These are phyloP conservation scores for Aureobasidium zeae DNA, from an alignment of 2,329 filamentous ascomycete species.

Conservation along the genomic window DNA sequence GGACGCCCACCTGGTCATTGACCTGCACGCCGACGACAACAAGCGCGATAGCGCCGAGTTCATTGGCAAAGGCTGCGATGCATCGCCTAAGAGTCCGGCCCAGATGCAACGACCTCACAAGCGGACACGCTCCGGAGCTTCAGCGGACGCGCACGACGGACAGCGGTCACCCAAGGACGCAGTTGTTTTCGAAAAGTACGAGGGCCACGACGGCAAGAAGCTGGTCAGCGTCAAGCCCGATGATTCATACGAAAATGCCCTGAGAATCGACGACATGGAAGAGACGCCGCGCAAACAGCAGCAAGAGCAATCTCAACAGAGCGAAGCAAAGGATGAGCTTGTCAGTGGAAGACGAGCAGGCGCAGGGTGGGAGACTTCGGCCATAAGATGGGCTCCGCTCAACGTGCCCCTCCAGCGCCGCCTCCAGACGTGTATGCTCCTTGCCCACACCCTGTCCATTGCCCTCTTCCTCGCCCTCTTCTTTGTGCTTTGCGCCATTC, in stretches of 20 bases:
- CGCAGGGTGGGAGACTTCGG: constrained; percentile 42
- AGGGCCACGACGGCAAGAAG: constrained; percentile 36
- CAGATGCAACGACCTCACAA: constrained; percentile 22
- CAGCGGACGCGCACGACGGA: neutral
- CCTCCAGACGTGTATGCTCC: constrained; percentile 41
- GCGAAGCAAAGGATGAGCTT: constrained; percentile 33
- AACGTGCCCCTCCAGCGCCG: constrained; percentile 50
- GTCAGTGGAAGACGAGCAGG: constrained; percentile 46
- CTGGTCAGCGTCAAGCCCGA: constrained; percentile 38
- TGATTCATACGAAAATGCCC: constrained; percentile 30
- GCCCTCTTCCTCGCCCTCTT: constrained; percentile 58
- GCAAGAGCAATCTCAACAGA: constrained; percentile 14
- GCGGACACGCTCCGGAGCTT: constrained; percentile 21
- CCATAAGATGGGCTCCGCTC: constrained; percentile 79
- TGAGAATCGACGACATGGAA: constrained; percentile 25
- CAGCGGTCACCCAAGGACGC: constrained; percentile 17
- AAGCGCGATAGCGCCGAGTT: constrained; percentile 24
- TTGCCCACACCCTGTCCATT: constrained; percentile 42
- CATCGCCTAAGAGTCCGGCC: constrained; percentile 24
- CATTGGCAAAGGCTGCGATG: constrained; percentile 20
- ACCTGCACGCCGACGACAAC: constrained; percentile 9
- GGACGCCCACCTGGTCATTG: constrained; percentile 11
- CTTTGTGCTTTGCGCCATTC: constrained; percentile 85
- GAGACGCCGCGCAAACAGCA: constrained; percentile 19
- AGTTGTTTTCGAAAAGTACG: constrained; percentile 35